phyloP scores from a whole-genome alignment of 495 filamentous ascomycete genomes.

The Penicillium samsonianum region DNA sequence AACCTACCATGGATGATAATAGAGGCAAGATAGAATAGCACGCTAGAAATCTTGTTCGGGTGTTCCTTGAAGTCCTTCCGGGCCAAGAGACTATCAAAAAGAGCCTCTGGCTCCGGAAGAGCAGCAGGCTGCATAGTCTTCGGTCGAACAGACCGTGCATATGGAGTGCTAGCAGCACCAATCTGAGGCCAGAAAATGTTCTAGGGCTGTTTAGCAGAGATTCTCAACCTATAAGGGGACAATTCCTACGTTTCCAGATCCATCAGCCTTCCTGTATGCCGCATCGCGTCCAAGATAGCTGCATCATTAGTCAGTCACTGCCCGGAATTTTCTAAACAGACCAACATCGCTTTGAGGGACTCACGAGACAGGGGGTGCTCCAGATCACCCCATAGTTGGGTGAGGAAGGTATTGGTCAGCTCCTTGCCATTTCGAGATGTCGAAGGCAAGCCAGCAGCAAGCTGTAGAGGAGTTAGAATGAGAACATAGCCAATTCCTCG shows the following conservation, averaged over 20 bases:
- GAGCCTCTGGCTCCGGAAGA: conserved; percentile 70
- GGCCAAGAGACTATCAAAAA: conserved; percentile 77
- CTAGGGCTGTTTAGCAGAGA: conserved; percentile 25
- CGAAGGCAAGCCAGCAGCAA: conserved; percentile 51
- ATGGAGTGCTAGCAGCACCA: conserved; percentile 63
- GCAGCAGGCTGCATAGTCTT: conserved; percentile 60
- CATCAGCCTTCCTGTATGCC: conserved; percentile 68
- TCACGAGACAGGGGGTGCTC: conserved; percentile 68
- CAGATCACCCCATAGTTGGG: conserved; percentile 66
- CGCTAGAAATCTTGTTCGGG: conserved; percentile 79
- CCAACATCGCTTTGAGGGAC: conserved; percentile 24
- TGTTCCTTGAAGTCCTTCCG: conserved; percentile 63
- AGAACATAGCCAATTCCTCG: not conserved
- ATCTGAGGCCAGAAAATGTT: conserved; percentile 63
- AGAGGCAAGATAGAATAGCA: conserved; percentile 85
- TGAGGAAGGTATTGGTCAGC: conserved; percentile 62
- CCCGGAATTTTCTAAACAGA: conserved; percentile 12
- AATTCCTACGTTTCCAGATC: conserved; percentile 60
- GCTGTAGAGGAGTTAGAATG: conserved; percentile 22
- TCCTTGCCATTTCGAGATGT: conserved; percentile 52
- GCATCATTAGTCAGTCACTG: conserved; percentile 26
- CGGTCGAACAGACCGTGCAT: conserved; percentile 74
- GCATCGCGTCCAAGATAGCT: conserved; percentile 55
- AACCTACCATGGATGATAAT: conserved; percentile 79
- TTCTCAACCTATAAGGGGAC: not conserved